Evolutionary conservation across 805 yeast species (phyloP), one percentile per base, ranked within the genome.

Genomic region (Barnettozyma populi): DNA sequence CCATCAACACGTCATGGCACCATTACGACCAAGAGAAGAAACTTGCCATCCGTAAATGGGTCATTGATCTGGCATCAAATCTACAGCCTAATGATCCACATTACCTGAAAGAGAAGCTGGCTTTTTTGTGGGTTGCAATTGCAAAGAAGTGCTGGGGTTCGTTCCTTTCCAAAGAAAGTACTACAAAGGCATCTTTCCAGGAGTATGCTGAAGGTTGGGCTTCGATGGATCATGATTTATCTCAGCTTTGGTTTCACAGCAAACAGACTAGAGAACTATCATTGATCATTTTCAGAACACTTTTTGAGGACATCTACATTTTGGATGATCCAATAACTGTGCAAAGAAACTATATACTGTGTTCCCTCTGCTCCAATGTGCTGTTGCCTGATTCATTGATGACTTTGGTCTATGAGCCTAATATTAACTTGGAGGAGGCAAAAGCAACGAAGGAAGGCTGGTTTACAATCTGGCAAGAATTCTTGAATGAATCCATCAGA

Each of bases 81-180:
- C 77, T 84, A 1, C 60, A 72, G 6, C 68, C 68, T n/a, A 64
- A 68, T 21, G 97, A 92, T 63, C 96, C 98, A 7, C 92, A 89
- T 64, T 95, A 84, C 59, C 73, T 94, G 48, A 87, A 84, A 60
- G 98, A 90, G 62, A 94, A 94, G 65, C 61, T 90, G 36, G 95
- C 97, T 13, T 84, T 79, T 53, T 67, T 94, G 23, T 90, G 98
- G 97, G 96, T 87, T 0, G 84, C 86, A 37, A 72, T 94, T 7
- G 95, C 96, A 10, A 94, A 94, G 61, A 75, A 96, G 48, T 75
- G 82, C 27, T 94, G 99, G 99, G 97, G 97, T 16, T 72, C 78
- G 35, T 80, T 77, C 50, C 66, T 86, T n/a, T 73, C 65, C 10
- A 47, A 53, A 2, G 59, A 57, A 31, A 68, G 63, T 19, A 53